Evolutionary conservation across 2,329 filamentous ascomycete genomes (phyloP), one percentile per base, ranked within the genome.

Genomic region (Catunica adiposa): DNA sequence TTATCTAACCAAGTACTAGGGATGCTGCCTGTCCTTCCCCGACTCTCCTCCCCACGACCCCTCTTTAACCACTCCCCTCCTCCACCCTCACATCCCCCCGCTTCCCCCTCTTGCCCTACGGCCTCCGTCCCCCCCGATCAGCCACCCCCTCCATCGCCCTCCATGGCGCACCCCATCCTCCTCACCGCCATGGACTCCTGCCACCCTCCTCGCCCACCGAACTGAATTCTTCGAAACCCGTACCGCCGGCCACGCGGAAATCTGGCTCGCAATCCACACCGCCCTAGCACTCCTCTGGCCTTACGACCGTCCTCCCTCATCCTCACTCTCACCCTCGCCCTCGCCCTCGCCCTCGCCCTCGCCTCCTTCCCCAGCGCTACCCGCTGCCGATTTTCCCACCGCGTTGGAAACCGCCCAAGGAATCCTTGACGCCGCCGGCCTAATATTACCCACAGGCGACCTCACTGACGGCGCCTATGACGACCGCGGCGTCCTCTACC

Each of bases 161-260:
- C 82, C 54, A 72, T 95, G 54, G 44, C 22, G 23, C 22, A 51
- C 48, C 48, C 14, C 31, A n/a, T 8, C 29, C 26, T 17, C 51
- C 9, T 29, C 40, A 54, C 78, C 78, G 20, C 68, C 70, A 15
- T 94, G 86, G 86, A 89, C 85, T 1, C 79, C 77, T n/a, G 64
- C 69, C 15, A 72, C 83, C 54, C 72, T 95, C 1, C 78, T 80
- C 58, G 74, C 74, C 31, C 86, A 95, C 69, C 78, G 90, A 51
- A 71, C 70, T 51, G 88, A 88, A 59, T 96, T 94, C 73, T 97
- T 94, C 68, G 89, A 96, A 59, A 96, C 89, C 1, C 74, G 88
- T 50, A 86, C 94, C 15, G 85, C 84, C 0, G 88, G 88, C 1
- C 76, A 80, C 3, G 64, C 75, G 3, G 86, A 95, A 67, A 77